phyloP scores from a whole-genome alignment of 164 flowering plant species.

The Macadamia tetraphylla region DNA sequence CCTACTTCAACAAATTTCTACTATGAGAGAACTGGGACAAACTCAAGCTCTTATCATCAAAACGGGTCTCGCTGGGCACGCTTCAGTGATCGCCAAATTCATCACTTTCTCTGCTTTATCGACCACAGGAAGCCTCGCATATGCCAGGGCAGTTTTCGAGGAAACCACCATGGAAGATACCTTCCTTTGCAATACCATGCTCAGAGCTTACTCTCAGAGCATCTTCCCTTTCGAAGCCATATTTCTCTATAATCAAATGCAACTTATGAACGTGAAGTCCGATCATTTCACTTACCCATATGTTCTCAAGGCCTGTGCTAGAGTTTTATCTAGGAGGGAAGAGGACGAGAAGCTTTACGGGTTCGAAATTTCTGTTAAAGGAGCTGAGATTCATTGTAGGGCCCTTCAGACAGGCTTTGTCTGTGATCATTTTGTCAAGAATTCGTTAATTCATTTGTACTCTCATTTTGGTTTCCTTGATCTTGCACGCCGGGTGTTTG shows the following conservation, averaged over 20 bases:
- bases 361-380: conserved; percentile 20
- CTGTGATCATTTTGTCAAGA: conserved; percentile 27
- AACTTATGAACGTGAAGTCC: conserved; percentile 9
- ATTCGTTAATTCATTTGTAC: conserved; percentile 36
- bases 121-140: conserved; percentile 29
- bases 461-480: conserved; percentile 29
- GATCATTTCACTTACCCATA: conserved; percentile 40
- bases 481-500: conserved; percentile 34
- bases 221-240: conserved; percentile 33
- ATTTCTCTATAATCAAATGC: conserved; percentile 34
- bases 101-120: conserved; percentile 29
- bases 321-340: conserved; percentile 12
- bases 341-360: conserved; percentile 4
- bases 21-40: conserved; percentile 28
- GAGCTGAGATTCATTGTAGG: conserved; percentile 36
- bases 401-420: conserved; percentile 27
- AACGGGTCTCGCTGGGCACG: conserved; percentile 24
- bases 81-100: conserved; percentile 20
- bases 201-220: conserved; percentile 39
- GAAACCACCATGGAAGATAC: conserved; percentile 22
- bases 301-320: conserved; percentile 45
- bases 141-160: conserved; percentile 31
- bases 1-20: conserved; percentile 19
- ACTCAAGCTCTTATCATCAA: conserved; percentile 33
- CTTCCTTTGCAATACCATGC: conserved; percentile 38